A percentile compares a stretch with the other conserved stretches of the same genome.
These are phyloP conservation scores for Coniochaeta hoffmannii DNA, from an alignment of 2,329 filamentous ascomycete genomes.

Conservation along the genomic window DNA sequence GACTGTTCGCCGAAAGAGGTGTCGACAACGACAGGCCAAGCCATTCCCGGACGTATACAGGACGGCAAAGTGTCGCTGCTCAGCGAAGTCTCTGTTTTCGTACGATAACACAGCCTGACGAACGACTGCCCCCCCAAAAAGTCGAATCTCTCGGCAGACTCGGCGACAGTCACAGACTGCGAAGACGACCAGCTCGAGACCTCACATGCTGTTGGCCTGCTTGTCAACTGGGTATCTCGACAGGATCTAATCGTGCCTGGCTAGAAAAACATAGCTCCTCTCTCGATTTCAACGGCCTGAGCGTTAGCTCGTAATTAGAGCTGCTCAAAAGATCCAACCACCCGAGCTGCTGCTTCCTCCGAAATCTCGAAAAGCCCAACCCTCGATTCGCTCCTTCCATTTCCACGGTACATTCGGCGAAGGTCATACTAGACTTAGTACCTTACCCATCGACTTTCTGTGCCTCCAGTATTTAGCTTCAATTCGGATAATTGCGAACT, in stretches of 20 bases:
- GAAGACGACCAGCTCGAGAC: not conserved
- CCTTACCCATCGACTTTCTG: not conserved
- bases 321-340: not conserved
- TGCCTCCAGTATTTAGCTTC: not conserved
- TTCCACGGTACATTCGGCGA: not conserved
- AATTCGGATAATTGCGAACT: not conserved
- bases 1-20: not conserved
- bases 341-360: not conserved
- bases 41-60: not conserved
- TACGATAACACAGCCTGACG: not conserved
- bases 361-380: no score
- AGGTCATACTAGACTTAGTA: not conserved
- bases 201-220: not conserved
- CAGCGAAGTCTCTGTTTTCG: not conserved
- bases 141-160: not conserved
- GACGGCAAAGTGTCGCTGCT: not conserved
- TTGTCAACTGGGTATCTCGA: not conserved
- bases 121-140: not conserved
- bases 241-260: not conserved
- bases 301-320: not conserved
- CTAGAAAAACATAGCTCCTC: not conserved
- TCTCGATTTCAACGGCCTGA: not conserved
- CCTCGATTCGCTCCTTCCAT: not conserved
- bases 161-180: not conserved
- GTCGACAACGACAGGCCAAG: not conserved